These are phyloP conservation scores for Cystofilobasidium macerans DNA, from an alignment of 768 basidiomycete genomes.

Conservation along the genomic window DNA sequence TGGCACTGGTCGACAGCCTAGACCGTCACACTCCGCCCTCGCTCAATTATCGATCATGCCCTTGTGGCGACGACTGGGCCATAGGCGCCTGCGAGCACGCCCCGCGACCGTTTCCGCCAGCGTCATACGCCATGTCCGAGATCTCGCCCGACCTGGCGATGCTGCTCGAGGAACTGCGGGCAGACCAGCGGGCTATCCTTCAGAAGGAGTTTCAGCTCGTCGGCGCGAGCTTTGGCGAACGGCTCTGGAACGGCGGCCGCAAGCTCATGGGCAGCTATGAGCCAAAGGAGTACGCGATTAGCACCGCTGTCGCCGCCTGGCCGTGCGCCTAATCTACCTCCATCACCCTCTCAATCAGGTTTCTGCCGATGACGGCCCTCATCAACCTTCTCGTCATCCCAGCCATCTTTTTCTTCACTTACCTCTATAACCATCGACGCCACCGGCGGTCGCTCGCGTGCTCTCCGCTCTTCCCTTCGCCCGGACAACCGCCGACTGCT, in stretches of 20 bases:
- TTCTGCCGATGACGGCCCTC: constrained; percentile 13
- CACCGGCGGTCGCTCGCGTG: not conserved
- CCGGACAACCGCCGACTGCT: not conserved
- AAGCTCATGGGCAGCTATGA: constrained; percentile 13
- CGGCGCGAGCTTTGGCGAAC: constrained; percentile 17
- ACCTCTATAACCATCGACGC: constrained; percentile 2
- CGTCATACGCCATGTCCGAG: constrained; percentile 19
- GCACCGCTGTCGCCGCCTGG: not conserved
- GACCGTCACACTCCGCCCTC: too few species aligned
- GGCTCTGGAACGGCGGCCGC: constrained; percentile 19
- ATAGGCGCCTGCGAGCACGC: not conserved
- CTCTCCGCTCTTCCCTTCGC: not conserved
- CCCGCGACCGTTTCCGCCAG: not conserved
- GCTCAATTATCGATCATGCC: too few species aligned
- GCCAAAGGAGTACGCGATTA: constrained; percentile 19
- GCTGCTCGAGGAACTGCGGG: constrained; percentile 23
- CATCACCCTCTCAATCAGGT: not conserved
- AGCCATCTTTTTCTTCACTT: constrained; percentile 16
- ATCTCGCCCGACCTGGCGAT: constrained; percentile 19
- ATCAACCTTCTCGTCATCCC: constrained; percentile 23
- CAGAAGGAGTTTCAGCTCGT: constrained; percentile 20
- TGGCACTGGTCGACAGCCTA: too few species aligned
- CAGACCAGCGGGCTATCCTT: constrained; percentile 15
- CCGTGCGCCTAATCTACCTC: not conserved
- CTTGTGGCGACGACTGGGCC: too few species aligned